Base-by-base conservation (phyloP, 257 asterid genomes). In the Salvia rosmarinus region DNA sequence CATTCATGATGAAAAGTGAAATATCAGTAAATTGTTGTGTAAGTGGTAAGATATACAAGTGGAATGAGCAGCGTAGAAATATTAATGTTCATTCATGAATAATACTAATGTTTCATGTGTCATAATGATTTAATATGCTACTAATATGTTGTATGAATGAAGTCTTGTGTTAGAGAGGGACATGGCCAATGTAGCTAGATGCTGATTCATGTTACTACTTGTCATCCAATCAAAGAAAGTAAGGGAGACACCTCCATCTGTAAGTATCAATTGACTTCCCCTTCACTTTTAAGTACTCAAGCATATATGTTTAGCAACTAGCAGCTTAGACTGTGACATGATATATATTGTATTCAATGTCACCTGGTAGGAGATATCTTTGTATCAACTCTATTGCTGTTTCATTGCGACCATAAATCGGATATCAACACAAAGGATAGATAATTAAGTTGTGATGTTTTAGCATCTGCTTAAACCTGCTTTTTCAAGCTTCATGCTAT, bases 11-110 rank as follows among this genome's bases (percentile, higher is more conserved):
- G n/a, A n/a, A n/a, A 32, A 47, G 13, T 35, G 57, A 2, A 25
- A 23, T 23, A 13, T 47, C n/a, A n/a, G 51, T 28, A 28, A 28
- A 44, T 65, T n/a, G 37, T 40, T 9, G 39, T n/a, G 14, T 32
- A 44, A 16, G 52, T 13, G 73, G 43, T 16, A 62, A n/a, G 64
- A 63, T 35, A 19, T 68, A 49, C 23, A 21, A 59, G 49, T n/a
- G 71, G 64, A 67, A 34, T 17, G 13, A 75, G 64, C 9, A 17
- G 10, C 23, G 71, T 50, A 25, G 64, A 40, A 68, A 12, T 25
- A 59, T 17, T 8, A 16, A 63, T 39, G 9, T n/a, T 6, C 55
- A 62, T 37, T 62, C 64, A 35, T 39, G 14, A 39, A 64, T 23
- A 47, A 64, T 23, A 47, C 3, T 17, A 4, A 6, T 21, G 70